Percentiles rank a stretch among this genome's conserved stretches.
phyloP scores from a whole-genome alignment of 148 eudicot species.

The Spergularia marina region DNA sequence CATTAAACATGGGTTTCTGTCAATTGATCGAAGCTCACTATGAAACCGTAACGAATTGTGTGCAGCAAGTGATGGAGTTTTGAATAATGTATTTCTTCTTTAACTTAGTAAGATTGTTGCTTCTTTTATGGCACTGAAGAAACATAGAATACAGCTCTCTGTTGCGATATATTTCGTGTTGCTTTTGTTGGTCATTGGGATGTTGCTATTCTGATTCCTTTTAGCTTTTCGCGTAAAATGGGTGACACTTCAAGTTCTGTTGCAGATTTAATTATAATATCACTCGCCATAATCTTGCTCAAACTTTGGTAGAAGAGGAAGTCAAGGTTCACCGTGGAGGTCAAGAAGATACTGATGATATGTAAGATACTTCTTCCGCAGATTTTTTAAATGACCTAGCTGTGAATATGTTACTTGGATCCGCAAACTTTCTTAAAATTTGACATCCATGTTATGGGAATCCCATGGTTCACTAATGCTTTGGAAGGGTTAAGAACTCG shows the following conservation, averaged over 20 bases:
- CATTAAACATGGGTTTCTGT: too few relatives aligned
- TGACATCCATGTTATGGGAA: background rate
- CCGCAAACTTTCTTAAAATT: background rate
- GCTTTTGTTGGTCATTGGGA: too few relatives aligned
- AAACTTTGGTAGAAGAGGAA: constrained; percentile 7
- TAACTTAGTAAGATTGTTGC: too few relatives aligned
- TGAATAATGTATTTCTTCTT: too few relatives aligned
- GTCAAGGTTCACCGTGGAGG: background rate
- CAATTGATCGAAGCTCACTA: too few relatives aligned
- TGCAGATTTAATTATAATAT: constrained; percentile 11
- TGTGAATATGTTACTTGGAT: background rate
- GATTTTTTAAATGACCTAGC: background rate
- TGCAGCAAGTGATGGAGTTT: too few relatives aligned
- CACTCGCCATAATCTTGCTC: background rate
- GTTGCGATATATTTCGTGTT: too few relatives aligned
- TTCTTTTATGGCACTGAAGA: too few relatives aligned
- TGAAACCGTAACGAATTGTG: background rate
- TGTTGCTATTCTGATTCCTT: background rate
- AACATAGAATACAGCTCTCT: too few relatives aligned
- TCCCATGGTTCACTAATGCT: background rate
- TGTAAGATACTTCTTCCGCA: constrained; percentile 12
- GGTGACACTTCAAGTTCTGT: background rate
- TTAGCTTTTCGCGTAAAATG: background rate
- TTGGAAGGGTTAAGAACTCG: background rate
- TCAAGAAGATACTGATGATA: background rate